These are phyloP conservation scores for Aspergillus fructus DNA, from an alignment of 2,329 filamentous ascomycete genomes.

Conservation along the genomic window DNA sequence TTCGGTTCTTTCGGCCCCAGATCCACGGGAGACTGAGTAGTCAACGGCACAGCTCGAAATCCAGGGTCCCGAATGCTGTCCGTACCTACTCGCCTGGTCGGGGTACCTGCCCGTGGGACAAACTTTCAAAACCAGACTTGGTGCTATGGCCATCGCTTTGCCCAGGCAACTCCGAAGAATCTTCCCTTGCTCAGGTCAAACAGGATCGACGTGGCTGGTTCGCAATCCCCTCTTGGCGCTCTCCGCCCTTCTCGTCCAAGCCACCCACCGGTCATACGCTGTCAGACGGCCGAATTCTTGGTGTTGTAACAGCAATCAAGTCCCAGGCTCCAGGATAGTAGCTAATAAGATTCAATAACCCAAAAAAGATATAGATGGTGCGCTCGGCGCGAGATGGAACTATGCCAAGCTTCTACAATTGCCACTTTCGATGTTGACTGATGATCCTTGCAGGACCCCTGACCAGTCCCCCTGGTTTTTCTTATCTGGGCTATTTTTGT, in stretches of 20 bases:
- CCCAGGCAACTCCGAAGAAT: neutral
- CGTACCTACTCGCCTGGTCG: neutral
- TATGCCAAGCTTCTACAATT: constrained; percentile 8
- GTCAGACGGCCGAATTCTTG: neutral
- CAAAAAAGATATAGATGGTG: neutral
- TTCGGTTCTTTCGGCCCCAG: neutral
- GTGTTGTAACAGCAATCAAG: neutral
- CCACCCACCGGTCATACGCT: constrained; percentile 4
- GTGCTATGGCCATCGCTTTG: neutral
- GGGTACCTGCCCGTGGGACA: neutral
- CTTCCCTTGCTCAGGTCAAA: neutral
- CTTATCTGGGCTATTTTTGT: constrained; percentile 3
- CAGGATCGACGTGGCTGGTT: constrained; percentile 7
- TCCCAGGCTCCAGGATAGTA: neutral
- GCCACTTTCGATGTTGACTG: neutral
- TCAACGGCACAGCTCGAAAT: neutral
- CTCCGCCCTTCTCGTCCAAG: constrained; percentile 2
- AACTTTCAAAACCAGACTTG: neutral
- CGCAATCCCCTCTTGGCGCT: constrained; percentile 9
- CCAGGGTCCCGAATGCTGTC: neutral
- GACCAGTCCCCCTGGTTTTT: neutral
- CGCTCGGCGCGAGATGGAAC: neutral
- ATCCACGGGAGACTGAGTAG: neutral
- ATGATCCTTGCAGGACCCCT: constrained; percentile 1
- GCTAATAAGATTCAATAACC: neutral